Evolutionary conservation across 2,329 filamentous ascomycete species (phyloP), one percentile per base, ranked within the genome.

Genomic region (Neoscytalidium dimidiatum): DNA sequence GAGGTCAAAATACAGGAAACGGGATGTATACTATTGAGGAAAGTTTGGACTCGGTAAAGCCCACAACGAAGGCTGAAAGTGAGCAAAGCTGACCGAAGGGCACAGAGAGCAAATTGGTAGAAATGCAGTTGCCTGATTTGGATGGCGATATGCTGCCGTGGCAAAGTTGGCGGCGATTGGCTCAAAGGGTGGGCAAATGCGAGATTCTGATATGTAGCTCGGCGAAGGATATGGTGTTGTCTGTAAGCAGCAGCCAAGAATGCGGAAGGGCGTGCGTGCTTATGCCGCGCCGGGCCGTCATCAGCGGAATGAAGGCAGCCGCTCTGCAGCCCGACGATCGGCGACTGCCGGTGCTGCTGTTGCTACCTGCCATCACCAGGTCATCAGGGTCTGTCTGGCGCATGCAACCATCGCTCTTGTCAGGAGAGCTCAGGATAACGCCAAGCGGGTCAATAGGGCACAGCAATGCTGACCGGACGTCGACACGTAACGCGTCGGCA

Each of bases 401-500:
- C 31, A 35, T 9, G 13, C 31, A 35, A 4, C 33, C 51, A n/a
- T n/a, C 35, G 5, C 9, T 4, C 23, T 9, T n/a, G 19, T 60
- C 56, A 60, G 41, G 56, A 60, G 56, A 60, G 41, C 56, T 60
- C 56, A 31, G 9, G n/a, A 33, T 13, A 8, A 5, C 23, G 17
- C 17, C 33, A 8, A 14, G 33, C 17, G 11, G 33, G 6, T 14
- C 21, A 46, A 31, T 41, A 19, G 11, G 13, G n/a, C n/a, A 43
- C 11, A 28, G 52, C 35, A 29, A 5, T 5, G 17, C 17, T n/a
- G 26, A 5, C n/a, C 38, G 41, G 26, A 31, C 19, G 21, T 14
- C 13, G n/a, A 31, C 56, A 60, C 56, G 56, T 46, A 46, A 60
- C 33, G 26, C 56, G 26, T 60, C 56, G 56, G 56, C 17, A 31